phyloP scores from a whole-genome alignment of 2,329 filamentous ascomycete species.

The Ilyonectria robusta region DNA sequence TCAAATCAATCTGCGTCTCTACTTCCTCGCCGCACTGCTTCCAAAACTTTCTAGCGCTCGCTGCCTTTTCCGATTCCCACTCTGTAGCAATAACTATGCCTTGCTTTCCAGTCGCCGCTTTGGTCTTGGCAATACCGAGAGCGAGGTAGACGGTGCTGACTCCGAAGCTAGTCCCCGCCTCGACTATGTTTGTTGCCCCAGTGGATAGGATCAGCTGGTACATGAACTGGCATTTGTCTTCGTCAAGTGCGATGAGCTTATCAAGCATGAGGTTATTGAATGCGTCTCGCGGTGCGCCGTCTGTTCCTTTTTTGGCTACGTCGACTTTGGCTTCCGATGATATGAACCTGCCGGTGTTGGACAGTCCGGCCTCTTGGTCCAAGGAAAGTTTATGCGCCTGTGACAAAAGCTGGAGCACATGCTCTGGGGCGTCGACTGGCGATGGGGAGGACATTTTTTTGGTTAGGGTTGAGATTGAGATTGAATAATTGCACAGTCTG shows the following conservation, averaged over 20 bases:
- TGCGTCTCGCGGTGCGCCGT: too few species aligned
- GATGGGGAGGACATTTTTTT: too few species aligned
- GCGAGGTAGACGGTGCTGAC: constrained; percentile 75
- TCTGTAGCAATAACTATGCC: constrained; percentile 70
- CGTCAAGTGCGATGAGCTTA: constrained; percentile 72
- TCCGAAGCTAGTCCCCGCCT: constrained; percentile 74
- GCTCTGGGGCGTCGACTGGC: too few species aligned
- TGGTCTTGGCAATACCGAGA: constrained; percentile 61
- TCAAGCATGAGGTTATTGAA: constrained; percentile 48
- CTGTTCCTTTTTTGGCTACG: too few species aligned
- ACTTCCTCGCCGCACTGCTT: constrained; percentile 63
- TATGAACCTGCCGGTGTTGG: too few species aligned
- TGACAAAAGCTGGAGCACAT: too few species aligned
- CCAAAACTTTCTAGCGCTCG: constrained; percentile 68
- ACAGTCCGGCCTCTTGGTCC: too few species aligned
- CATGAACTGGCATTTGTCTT: constrained; percentile 69
- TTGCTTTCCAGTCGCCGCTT: constrained; percentile 34
- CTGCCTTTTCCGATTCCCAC: constrained; percentile 69
- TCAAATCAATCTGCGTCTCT: constrained; percentile 66
- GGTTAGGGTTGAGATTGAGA: too few species aligned
- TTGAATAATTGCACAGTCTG: too few species aligned
- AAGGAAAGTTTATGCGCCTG: too few species aligned
- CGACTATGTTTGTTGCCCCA: constrained; percentile 66
- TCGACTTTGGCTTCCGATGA: too few species aligned
- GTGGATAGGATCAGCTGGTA: constrained; percentile 67